Base-by-base conservation (phyloP, 2,329 filamentous ascomycete species). In the Curvularia sp. region DNA sequence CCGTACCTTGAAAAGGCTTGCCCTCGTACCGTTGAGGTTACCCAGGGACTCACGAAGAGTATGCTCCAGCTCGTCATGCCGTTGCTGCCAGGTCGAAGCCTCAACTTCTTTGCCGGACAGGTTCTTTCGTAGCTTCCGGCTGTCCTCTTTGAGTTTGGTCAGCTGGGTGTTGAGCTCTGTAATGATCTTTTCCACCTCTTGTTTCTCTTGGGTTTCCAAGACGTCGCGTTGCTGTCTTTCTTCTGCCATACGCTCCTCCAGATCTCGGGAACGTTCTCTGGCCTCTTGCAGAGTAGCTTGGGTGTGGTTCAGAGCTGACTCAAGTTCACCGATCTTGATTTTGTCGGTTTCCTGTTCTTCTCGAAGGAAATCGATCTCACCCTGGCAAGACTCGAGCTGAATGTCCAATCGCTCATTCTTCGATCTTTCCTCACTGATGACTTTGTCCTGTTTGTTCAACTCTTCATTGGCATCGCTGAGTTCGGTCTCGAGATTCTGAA, bases 321-420 rank as follows among this genome's bases (percentile, higher is more conserved):
- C 93, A 7, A 98, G 83, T 71, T 98, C 93, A 38, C 94, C 92
- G 70, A 99, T 98, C 78, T 93, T 93, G 75, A 99, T 96, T 84
- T 99, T 99, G 81, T 99, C 95, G 18, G 86, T 87, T 78, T 99
- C 95, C 77, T 99, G 95, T 80, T 99, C 95, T 74, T 99, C 95
- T 1, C 95, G 89, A 50, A 99, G 78, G 84, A 99, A 99, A 1
- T 91, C 89, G 77, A 98, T 96, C 77, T 99, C 95, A 58, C 89
- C 89, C 69, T 97, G 94, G 56, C 90, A 89, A 5, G 92, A 96
- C 78, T 99, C 95, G 64, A 94, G 89, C 73, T 98, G 93, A 31
- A 99, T 92, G 4, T 90, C 89, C 2, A 98, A 84, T 53, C 93
- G 87, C 70, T 96, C 90, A 48, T 90, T 89, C 82, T 98, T 98